Evolutionary conservation across 768 basidiomycete species (phyloP), one percentile per base, ranked within the genome.

Genomic region (Russula vinacea): DNA sequence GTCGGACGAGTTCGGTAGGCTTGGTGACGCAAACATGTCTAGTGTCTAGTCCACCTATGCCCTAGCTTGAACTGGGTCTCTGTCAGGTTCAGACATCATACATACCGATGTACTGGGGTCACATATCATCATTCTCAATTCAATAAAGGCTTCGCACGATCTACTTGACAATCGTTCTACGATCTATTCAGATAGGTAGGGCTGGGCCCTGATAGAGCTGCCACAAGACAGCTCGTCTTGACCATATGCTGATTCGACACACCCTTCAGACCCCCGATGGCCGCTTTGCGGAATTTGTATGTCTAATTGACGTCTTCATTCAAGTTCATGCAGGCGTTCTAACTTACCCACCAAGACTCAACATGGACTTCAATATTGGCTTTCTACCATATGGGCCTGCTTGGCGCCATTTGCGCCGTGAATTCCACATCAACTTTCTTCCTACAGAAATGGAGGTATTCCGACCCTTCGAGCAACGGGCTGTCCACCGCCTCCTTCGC

Each of bases 121-220:
- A n/a, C 64, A 58, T 24, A 40, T 72, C 11, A 37, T 71, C 9
- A 37, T 74, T 29, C 39, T 73, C 29, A 73, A 72, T 51, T 67
- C 71, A 1, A 32, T 56, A 6, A 58, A 69, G 29, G 65, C 70
- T 22, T 68, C 69, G 2, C 58, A 60, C 13, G 74, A 74, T 3
- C 64, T 74, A 7, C 64, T 74, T n/a, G 70, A 74, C 17, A 68
- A 67, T 52, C 67, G 70, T 9, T 69, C 72, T 6, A 24, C 66
- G 14, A 53, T 71, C 9, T 71, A 69, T 52, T 69, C 70, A 10
- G 58, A 62, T 37, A 42, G 57, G 45, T 60, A 59, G 47, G n/a
- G 7, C 45, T 22, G n/a, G 5, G n/a, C 10, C n/a, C n/a, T n/a
- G 4, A 11, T 45, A 17, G 35, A 7, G 35, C 29, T 5, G 6